Base-by-base conservation (phyloP, 257 asterid genomes). In the Solanum sparsipilum region DNA sequence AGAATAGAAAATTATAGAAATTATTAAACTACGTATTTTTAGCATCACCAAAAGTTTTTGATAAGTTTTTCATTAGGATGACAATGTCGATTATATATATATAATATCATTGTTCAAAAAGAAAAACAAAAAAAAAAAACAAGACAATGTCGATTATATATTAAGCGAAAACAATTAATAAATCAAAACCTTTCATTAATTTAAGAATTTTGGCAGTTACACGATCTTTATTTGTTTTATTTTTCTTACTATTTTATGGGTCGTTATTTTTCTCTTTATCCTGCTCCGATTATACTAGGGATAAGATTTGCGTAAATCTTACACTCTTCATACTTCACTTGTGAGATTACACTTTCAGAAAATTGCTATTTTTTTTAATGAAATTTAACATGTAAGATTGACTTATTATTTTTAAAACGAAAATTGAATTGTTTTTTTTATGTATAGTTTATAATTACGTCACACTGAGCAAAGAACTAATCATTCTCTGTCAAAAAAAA, bases 321-420 rank as follows among this genome's bases (percentile, higher is more conserved):
- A 65, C 1, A 0, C 8, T 65, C 7, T 2, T n/a, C 2, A 9
- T n/a, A 65, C 0, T 16, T 7, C 0, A 56, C 1, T 65, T 4
- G 7, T 63, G 7, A 5, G 7, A 65, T 25, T n/a, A 65, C 15
- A 56, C 65, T 10, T 12, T 8, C 11, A 60, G 13, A 9, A 63
- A 63, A 4, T 63, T 63, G 4, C 2, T 2, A 10, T n/a, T n/a
- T 63, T 63, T 60, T 63, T 4, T 2, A 68, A 68, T 23, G 6
- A 13, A 78, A 27, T 25, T 25, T 2, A 41, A 78, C 48, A 74
- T 18, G 15, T 10, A 35, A 2, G 16, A 9, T n/a, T n/a, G 60
- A 16, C 21, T 18, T 9, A 44, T 16, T 44, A 15, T 46, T 18
- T 41, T 16, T 29, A 39, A 32, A 46, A 16, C 0, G 0, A 46